Evolutionary conservation across 2,329 filamentous ascomycete genomes (phyloP).

Genomic region (Hymenotorrendiella dingleyae): DNA sequence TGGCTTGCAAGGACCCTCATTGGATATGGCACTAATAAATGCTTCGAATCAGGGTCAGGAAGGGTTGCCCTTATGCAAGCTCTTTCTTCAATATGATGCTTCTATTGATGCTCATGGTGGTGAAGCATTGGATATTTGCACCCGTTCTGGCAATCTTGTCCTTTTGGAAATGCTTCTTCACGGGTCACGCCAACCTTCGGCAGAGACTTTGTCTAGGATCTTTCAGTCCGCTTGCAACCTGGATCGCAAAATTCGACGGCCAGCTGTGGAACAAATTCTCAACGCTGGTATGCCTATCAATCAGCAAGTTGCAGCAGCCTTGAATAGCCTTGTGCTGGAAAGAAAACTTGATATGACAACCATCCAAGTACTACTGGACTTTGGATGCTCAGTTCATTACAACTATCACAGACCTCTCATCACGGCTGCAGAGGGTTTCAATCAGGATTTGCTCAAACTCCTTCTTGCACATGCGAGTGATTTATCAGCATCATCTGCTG

Average conservation of each 20-base stretch:
- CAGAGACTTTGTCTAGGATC: slow-evolving; percentile 1
- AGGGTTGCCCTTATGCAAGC: slow-evolving; percentile 33
- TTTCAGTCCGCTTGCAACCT: slow-evolving; percentile 2
- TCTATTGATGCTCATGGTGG: slow-evolving; percentile 46
- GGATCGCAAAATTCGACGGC: slow-evolving; percentile 2
- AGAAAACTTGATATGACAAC: slow-evolving; percentile 41
- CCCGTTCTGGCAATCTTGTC: slow-evolving; percentile 1
- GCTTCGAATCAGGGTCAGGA: slow-evolving; percentile 1
- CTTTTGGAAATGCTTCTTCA: slow-evolving; percentile 4
- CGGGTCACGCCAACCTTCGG: not conserved
- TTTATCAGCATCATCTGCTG: slow-evolving; percentile 5
- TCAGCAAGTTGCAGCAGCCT: slow-evolving; percentile 1
- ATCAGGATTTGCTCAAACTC: slow-evolving; percentile 1
- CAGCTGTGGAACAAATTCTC: not conserved
- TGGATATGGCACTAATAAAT: slow-evolving; percentile 5
- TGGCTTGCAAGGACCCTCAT: slow-evolving; percentile 4
- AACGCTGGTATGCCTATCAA: slow-evolving; percentile 33
- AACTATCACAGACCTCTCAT: slow-evolving; percentile 2
- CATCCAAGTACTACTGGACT: slow-evolving; percentile 30
- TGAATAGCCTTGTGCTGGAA: slow-evolving; percentile 29
- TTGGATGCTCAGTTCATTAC: slow-evolving; percentile 40
- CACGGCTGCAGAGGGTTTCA: not conserved
- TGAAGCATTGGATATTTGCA: slow-evolving; percentile 41
- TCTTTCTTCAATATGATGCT: slow-evolving; percentile 46
- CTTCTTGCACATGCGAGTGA: slow-evolving; percentile 3